Conservation (phyloP, 148 eudicot genomes). For the Dianthus caryophyllus region DNA sequence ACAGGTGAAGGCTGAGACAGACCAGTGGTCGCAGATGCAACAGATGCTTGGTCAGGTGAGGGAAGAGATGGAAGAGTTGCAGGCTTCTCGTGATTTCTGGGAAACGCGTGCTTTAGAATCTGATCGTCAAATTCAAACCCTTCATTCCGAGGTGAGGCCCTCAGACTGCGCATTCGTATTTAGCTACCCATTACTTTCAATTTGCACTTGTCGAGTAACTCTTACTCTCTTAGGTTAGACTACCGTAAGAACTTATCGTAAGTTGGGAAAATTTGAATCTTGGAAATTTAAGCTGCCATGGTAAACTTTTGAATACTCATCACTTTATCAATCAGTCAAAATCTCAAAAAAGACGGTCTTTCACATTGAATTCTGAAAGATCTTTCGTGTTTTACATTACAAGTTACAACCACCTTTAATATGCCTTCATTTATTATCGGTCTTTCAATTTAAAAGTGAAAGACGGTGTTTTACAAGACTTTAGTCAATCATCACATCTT, state of each 20-base stretch:
- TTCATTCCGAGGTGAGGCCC: constrained; percentile 48
- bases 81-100: constrained; percentile 82
- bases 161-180: not conserved
- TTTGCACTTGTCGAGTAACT: not conserved
- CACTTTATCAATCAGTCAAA: no score
- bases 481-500: no score
- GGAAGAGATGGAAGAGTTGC: constrained; percentile 82
- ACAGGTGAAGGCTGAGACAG: constrained; percentile 88
- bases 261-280: not conserved
- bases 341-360: no score
- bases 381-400: no score
- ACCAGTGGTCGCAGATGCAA: constrained; percentile 99
- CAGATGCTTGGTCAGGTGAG: constrained; percentile 73
- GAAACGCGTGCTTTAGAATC: constrained; percentile 62
- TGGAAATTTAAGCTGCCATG: no score
- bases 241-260: not conserved
- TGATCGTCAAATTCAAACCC: constrained; percentile 42
- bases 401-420: no score
- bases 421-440: no score
- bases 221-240: not conserved
- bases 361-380: no score
- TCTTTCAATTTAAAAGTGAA: no score
- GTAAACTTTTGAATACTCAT: no score
- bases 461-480: no score
- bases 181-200: not conserved